A percentile compares a stretch with the other conserved stretches of the same genome.
Evolutionary conservation across 2,329 filamentous ascomycete genomes (phyloP).

Genomic region (Xylaria digitata): DNA sequence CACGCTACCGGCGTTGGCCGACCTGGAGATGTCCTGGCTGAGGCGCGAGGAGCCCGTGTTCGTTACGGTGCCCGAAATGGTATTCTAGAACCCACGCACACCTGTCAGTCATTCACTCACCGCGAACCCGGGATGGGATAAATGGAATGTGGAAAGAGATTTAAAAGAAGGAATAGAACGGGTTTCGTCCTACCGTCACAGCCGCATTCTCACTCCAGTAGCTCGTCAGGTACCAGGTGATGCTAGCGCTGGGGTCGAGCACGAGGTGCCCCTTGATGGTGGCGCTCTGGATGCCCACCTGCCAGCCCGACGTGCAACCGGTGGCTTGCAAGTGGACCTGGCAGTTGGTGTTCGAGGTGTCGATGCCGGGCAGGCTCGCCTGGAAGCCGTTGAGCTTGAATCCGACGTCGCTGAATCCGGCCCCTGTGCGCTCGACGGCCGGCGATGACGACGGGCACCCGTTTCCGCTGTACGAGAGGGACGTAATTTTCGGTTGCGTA

Average conservation of each 20-base stretch:
- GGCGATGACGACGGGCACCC: conserved; percentile 53
- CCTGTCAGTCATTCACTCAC: background rate
- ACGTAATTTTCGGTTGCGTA: conserved; percentile 47
- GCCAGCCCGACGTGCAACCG: conserved; percentile 53
- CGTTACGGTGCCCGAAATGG: conserved; percentile 47
- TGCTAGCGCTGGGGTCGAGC: conserved; percentile 49
- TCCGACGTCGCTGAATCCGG: conserved; percentile 48
- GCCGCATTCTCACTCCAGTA: conserved; percentile 54
- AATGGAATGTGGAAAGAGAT: background rate
- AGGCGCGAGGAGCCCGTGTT: conserved; percentile 43
- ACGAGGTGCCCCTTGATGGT: conserved; percentile 50
- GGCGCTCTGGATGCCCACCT: conserved; percentile 53
- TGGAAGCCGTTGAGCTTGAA: conserved; percentile 48
- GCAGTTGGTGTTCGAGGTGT: conserved; percentile 51
- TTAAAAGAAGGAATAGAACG: background rate
- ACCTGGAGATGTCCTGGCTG: conserved; percentile 45
- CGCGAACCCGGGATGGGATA: background rate
- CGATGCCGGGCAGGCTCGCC: conserved; percentile 40
- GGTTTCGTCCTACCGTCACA: conserved; percentile 46
- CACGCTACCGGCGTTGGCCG: conserved; percentile 44
- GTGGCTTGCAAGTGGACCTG: conserved; percentile 52
- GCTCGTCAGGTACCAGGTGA: conserved; percentile 52
- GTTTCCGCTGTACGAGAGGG: conserved; percentile 53
- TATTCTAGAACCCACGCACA: conserved; percentile 41
- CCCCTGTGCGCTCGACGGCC: conserved; percentile 49